phyloP scores from a whole-genome alignment of 2,329 filamentous ascomycete species.

The Pseudogymnoascus sp. region DNA sequence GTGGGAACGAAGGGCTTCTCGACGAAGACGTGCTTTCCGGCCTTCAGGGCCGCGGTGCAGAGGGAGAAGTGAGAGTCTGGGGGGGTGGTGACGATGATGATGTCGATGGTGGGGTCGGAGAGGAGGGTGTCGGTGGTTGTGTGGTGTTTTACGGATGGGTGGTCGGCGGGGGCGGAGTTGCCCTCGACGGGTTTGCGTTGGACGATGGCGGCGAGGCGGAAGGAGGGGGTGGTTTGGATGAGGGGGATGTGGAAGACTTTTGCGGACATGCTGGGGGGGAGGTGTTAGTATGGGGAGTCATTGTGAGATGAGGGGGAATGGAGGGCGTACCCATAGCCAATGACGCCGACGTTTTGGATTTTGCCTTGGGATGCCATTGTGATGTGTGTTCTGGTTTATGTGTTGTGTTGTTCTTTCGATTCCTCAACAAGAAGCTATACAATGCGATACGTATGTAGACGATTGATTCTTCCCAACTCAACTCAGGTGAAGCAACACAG shows the following conservation, averaged over 20 bases:
- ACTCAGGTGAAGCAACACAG: not conserved
- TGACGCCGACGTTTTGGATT: conserved; percentile 50
- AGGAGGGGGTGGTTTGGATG: conserved; percentile 55
- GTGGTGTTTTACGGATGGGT: conserved; percentile 60
- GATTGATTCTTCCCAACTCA: not conserved
- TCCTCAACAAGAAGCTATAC: not conserved
- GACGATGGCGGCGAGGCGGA: conserved; percentile 68
- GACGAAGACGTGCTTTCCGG: conserved; percentile 71
- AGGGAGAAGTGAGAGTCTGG: conserved; percentile 66
- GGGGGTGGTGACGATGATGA: conserved; percentile 66
- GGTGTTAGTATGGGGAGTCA: conserved; percentile 12
- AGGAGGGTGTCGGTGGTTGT: conserved; percentile 57
- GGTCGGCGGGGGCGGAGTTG: conserved; percentile 63
- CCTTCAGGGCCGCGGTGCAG: conserved; percentile 57
- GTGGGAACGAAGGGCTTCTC: conserved; percentile 81
- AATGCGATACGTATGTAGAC: not conserved
- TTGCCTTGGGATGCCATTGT: conserved; percentile 29
- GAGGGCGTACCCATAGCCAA: conserved; percentile 45
- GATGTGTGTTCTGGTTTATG: not conserved
- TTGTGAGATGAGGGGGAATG: not conserved
- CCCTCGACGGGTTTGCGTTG: conserved; percentile 61
- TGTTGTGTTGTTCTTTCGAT: not conserved
- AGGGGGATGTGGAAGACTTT: conserved; percentile 84
- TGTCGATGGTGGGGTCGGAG: conserved; percentile 57
- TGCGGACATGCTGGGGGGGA: conserved; percentile 47